Evolutionary conservation across 768 basidiomycete genomes (phyloP).

Genomic region (Pulveroboletus sp.): DNA sequence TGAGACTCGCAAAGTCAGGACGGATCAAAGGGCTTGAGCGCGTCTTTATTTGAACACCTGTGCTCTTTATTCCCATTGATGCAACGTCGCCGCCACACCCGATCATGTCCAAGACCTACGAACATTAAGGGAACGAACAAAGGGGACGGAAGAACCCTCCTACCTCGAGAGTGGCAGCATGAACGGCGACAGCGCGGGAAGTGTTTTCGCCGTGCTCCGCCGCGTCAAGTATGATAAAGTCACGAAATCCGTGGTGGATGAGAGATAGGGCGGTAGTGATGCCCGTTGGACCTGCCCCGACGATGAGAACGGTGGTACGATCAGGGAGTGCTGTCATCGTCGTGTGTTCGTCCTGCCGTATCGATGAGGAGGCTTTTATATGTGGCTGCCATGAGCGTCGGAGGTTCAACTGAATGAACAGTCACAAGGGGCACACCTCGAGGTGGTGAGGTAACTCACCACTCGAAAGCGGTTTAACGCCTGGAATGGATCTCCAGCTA

Average conservation of each 20-base stretch:
- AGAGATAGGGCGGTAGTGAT: constrained; percentile 48
- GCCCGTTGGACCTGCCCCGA: constrained; percentile 50
- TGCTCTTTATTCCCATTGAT: constrained; percentile 32
- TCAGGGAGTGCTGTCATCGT: constrained; percentile 19
- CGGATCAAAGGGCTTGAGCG: constrained; percentile 25
- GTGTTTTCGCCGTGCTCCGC: constrained; percentile 31
- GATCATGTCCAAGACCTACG: constrained; percentile 38
- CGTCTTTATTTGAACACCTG: constrained; percentile 26
- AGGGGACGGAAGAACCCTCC: not conserved
- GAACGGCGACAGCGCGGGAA: constrained; percentile 45
- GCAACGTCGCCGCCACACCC: constrained; percentile 39
- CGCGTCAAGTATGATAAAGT: constrained; percentile 44
- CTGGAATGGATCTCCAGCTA: too few species aligned
- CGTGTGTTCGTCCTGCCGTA: not conserved
- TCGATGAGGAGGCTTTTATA: too few species aligned
- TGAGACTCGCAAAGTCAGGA: constrained; percentile 33
- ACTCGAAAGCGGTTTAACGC: too few species aligned
- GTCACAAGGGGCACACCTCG: too few species aligned
- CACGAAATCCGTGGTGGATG: constrained; percentile 35
- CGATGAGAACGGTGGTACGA: constrained; percentile 42
- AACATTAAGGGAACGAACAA: not conserved
- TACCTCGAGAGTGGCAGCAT: constrained; percentile 55
- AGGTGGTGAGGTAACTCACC: too few species aligned
- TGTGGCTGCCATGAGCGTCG: too few species aligned
- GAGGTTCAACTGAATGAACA: too few species aligned